Conservation (phyloP, 768 basidiomycete species). For the Mycena metata region DNA sequence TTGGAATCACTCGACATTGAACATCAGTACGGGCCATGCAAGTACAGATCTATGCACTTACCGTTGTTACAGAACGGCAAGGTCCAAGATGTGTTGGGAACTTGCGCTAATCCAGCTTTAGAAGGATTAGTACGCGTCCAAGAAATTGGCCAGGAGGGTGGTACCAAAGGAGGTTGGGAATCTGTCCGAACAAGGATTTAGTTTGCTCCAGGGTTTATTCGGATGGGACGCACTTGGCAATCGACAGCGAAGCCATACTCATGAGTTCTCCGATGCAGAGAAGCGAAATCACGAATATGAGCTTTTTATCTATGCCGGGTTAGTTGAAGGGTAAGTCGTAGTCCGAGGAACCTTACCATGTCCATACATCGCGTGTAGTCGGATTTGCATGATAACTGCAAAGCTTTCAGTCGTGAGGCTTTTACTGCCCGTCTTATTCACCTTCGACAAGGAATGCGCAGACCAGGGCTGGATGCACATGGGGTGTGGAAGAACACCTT, state of each 20-base stretch:
- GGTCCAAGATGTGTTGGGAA: conserved; percentile 2
- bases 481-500: background rate
- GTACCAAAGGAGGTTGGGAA: conserved; percentile 31
- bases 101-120: conserved; percentile 30
- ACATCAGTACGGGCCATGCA: too few relatives aligned
- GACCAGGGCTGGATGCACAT: conserved; percentile 22
- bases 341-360: conserved; percentile 12
- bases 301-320: conserved; percentile 18
- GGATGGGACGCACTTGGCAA: conserved; percentile 16
- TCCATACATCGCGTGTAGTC: conserved; percentile 34
- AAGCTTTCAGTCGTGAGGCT: background rate
- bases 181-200: conserved; percentile 7
- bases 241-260: conserved; percentile 37
- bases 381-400: conserved; percentile 38
- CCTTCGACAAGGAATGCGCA: conserved; percentile 40
- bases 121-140: background rate
- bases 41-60: too few relatives aligned
- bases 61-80: conserved; percentile 39
- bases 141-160: background rate
- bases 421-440: background rate
- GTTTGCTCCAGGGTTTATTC: background rate
- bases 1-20: conserved; percentile 35
- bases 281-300: conserved; percentile 35
- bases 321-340: background rate
- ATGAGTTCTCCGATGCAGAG: conserved; percentile 36